Evolutionary conservation across 2,329 filamentous ascomycete species (phyloP).

Genomic region (Diplodia seriata): DNA sequence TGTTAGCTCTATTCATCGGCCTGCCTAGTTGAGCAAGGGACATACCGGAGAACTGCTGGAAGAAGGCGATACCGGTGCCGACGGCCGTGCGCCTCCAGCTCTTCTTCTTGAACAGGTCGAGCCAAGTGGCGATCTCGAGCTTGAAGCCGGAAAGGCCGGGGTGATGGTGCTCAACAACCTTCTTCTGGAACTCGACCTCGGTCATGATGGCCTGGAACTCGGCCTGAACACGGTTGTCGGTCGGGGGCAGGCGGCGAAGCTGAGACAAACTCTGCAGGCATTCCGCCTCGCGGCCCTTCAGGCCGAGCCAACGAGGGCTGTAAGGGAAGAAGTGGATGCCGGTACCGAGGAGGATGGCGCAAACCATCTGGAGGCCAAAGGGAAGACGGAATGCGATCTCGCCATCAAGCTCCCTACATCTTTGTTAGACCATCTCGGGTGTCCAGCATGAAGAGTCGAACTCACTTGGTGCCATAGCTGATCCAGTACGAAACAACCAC

Average conservation of each 20-base stretch:
- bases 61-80: conserved; percentile 51
- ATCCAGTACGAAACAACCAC: conserved; percentile 53
- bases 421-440: neutral
- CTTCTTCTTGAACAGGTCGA: conserved; percentile 54
- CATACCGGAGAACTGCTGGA: conserved; percentile 51
- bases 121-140: conserved; percentile 37
- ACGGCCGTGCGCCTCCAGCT: conserved; percentile 53
- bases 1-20: neutral
- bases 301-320: conserved; percentile 45
- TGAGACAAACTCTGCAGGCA: conserved; percentile 40
- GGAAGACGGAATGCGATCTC: conserved; percentile 59
- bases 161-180: conserved; percentile 23
- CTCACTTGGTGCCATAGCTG: conserved; percentile 52
- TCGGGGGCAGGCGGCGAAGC: conserved; percentile 38
- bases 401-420: conserved; percentile 42
- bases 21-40: neutral
- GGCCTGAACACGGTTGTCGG: conserved; percentile 34
- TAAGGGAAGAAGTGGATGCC: conserved; percentile 46
- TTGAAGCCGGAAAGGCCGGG: conserved; percentile 29
- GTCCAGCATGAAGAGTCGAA: no score
- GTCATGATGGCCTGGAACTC: conserved; percentile 37
- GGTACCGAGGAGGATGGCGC: conserved; percentile 41
- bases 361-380: conserved; percentile 56
- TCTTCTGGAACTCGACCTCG: conserved; percentile 35
- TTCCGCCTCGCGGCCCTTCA: conserved; percentile 43